Evolutionary conservation across 106 monocot species (phyloP), one percentile per base, ranked within the genome.

Genomic region (Posidonia australis): DNA sequence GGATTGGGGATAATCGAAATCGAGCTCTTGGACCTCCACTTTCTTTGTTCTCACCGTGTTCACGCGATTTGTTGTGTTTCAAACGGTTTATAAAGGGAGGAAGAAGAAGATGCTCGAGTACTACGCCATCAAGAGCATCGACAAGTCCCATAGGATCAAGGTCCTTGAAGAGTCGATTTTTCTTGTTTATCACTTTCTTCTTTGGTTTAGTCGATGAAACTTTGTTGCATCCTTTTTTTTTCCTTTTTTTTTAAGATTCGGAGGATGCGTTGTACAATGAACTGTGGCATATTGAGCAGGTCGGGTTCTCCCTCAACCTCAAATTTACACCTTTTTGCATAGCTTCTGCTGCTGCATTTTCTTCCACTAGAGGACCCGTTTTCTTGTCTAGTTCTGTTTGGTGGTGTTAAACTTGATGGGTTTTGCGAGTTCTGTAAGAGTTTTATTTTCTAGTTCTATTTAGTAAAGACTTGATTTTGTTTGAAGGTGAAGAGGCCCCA

Each of bases 41-140:
- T 17, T 18, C 30, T 20, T 36, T 0, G 27, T 32, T 60, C 41
- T 61, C 41, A 27, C 13, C 16, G 14, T 10, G 13, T 58, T 16
- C 28, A 9, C 13, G 57, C n/a, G 36, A 0, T 44, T 56, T 68
- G 54, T 62, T 51, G 25, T 59, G 46, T 31, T 36, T 13, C 26
- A 94, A 90, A 76, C 77, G 44, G 90, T 94, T 13, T 94, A 94
- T 57, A 94, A 94, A 63, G 94, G 89, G 52, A 79, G 94, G 70
- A 90, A 80, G 80, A 94, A 90, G 86, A 89, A 94, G 84, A 84
- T 86, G 36, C 81, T 90, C 48, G 90, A 98, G 78, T 98, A 98
- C 49, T 98, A 62, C 48, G 96, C 96, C 9, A 77, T 98, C 72
- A 98, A 98, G 78, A 98, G 96, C 70, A 90, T 90, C 10, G 96